Conservation (phyloP, 2,329 filamentous ascomycete genomes). For the Macrophomina pseudophaseolina region DNA sequence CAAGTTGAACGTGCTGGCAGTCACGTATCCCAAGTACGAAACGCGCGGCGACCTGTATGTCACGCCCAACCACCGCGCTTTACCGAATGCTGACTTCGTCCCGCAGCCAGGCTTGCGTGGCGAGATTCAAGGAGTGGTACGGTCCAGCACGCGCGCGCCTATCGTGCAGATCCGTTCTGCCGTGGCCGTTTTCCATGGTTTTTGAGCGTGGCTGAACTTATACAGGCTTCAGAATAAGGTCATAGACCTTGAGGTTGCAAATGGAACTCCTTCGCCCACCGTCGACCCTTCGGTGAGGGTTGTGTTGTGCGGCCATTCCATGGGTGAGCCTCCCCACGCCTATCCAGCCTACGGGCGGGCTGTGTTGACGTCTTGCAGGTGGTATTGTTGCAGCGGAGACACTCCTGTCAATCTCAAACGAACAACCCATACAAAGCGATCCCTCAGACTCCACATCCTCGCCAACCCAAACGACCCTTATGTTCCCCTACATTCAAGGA, state of each 20-base stretch:
- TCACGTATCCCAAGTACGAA: constrained; percentile 82
- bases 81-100: neutral
- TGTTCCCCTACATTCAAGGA: constrained; percentile 93
- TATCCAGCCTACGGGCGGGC: constrained; percentile 48
- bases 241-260: constrained; percentile 89
- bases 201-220: neutral
- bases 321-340: constrained; percentile 59
- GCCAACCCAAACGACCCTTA: constrained; percentile 63
- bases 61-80: constrained; percentile 64
- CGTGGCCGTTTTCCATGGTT: neutral
- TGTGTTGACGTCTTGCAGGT: constrained; percentile 53
- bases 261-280: constrained; percentile 79
- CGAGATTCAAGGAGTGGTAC: constrained; percentile 73
- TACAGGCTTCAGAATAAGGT: constrained; percentile 84
- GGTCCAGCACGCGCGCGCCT: constrained; percentile 28
- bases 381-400: constrained; percentile 95
- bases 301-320: constrained; percentile 84
- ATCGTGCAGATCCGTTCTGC: constrained; percentile 7
- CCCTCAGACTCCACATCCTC: constrained; percentile 40
- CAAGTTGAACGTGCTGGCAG: constrained; percentile 67
- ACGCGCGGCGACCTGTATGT: constrained; percentile 75
- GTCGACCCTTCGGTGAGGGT: constrained; percentile 84
- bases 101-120: constrained; percentile 6
- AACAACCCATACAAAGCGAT: constrained; percentile 45
- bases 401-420: constrained; percentile 74